Base-by-base conservation (phyloP, 1,284 basidiomycete species). In the Trametes pubescens region DNA sequence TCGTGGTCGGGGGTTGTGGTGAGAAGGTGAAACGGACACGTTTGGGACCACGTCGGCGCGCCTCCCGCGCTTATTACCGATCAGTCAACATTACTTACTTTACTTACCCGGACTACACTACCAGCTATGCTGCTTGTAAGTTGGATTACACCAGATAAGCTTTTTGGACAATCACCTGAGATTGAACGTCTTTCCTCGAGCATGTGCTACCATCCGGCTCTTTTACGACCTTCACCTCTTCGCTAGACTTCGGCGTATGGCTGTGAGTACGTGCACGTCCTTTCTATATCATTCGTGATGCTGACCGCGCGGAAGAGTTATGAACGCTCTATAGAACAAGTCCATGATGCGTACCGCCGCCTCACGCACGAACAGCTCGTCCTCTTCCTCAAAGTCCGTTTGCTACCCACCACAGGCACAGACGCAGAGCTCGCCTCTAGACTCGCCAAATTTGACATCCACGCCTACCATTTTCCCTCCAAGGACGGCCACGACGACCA, bases 381-480 rank as follows among this genome's bases (percentile, higher is more conserved):
- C 40, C 82, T 93, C 62, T 93, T 93, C 74, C 86, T 90, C 74
- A 84, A 86, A 77, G 82, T 88, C 56, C 85, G 91, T 65, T 86
- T 82, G 59, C 79, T 93, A 13, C 85, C 89, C 51, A 85, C 82
- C 0, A 78, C 82, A 16, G 91, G 91, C 47, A 80, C 84, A 49
- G 80, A 88, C 66, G 58, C 72, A 54, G 90, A 91, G 60, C 85
- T 92, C 38, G 87, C 86, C 43, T 83, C 84, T 13, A 82, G 90
- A 26, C 83, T 93, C 22, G 84, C 88, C 4, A 85, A 90, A 61
- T 85, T 91, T 72, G 91, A 93, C 74, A 77, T 90, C 57, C 85
- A 89, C 69, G 85, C 83, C 16, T 93, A 92, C 74, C 82, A 88
- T 69, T 86, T 90, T 68, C 84, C 85, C 10, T 67, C 72, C 9